phyloP scores from a whole-genome alignment of 1,284 basidiomycete genomes.

The Malassezia caprae region DNA sequence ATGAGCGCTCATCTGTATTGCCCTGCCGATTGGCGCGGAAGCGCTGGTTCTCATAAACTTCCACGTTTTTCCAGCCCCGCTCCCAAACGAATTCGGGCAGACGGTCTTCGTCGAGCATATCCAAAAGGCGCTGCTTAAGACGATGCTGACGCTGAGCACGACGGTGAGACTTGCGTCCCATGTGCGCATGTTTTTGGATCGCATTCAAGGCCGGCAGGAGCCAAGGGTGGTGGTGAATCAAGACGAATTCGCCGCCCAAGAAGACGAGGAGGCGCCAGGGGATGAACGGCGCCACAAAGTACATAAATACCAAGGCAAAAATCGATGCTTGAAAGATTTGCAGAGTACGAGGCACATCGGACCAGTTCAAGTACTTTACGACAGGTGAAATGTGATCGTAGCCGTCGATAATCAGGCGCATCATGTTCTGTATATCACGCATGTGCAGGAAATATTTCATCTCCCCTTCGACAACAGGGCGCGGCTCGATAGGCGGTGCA shows the following conservation, averaged over 20 bases:
- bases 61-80: conserved; percentile 40
- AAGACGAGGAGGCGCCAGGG: conserved; percentile 38
- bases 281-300: conserved; percentile 37
- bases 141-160: conserved; percentile 28
- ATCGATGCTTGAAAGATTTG: conserved; percentile 38
- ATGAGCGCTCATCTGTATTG: conserved; percentile 20
- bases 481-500: conserved; percentile 31
- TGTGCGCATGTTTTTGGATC: conserved; percentile 16
- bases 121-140: conserved; percentile 9
- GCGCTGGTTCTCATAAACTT: conserved; percentile 43
- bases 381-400: conserved; percentile 41
- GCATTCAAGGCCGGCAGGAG: conserved; percentile 36
- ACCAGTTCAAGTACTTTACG: conserved; percentile 47
- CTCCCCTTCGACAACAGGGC: conserved; percentile 41
- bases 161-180: background rate
- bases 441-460: conserved; percentile 44
- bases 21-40: conserved; percentile 15
- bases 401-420: conserved; percentile 43
- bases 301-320: conserved; percentile 32
- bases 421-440: conserved; percentile 49
- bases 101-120: conserved; percentile 35
- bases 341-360: conserved; percentile 36
- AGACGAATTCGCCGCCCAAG: conserved; percentile 38
- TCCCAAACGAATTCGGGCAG: conserved; percentile 41
- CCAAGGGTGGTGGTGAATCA: conserved; percentile 44